A percentile compares a stretch with the other conserved stretches of the same genome.
phyloP scores from a whole-genome alignment of 2,329 filamentous ascomycete species.

The Claviceps monticola region DNA sequence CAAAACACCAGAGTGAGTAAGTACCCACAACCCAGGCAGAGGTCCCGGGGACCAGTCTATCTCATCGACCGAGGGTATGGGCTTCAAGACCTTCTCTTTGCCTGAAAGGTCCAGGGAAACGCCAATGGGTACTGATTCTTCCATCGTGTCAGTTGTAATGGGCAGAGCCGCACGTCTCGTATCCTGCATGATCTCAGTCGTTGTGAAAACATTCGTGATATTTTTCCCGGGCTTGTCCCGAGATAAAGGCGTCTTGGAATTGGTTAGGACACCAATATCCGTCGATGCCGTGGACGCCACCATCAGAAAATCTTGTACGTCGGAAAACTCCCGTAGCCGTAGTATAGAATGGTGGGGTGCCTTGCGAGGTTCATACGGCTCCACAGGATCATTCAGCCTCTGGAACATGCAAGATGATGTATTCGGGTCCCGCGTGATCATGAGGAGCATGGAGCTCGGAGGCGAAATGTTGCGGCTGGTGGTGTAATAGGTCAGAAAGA shows the following conservation, averaged over 20 bases:
- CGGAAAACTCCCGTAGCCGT: constrained; percentile 66
- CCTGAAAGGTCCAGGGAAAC: constrained; percentile 72
- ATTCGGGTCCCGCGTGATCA: constrained; percentile 54
- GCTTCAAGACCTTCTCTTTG: constrained; percentile 63
- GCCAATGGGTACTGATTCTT: constrained; percentile 67
- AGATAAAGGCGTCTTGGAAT: constrained; percentile 55
- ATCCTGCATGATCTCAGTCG: constrained; percentile 59
- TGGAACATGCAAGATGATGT: constrained; percentile 53
- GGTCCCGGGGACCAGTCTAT: constrained; percentile 67
- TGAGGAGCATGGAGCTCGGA: constrained; percentile 59
- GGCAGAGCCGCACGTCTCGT: constrained; percentile 63
- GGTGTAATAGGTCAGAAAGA: constrained; percentile 75
- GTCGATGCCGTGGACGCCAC: constrained; percentile 67
- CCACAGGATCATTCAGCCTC: constrained; percentile 60
- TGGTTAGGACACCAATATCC: constrained; percentile 66
- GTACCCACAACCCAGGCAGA: constrained; percentile 66
- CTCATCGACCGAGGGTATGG: constrained; percentile 63
- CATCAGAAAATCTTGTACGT: constrained; percentile 68
- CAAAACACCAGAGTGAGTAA: constrained; percentile 82
- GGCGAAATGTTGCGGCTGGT: constrained; percentile 42
- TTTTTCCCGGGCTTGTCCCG: constrained; percentile 42
- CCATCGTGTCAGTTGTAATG: constrained; percentile 38
- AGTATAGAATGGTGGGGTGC: constrained; percentile 64
- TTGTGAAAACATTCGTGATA: constrained; percentile 57
- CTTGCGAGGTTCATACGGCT: constrained; percentile 52